These are phyloP conservation scores for Dryas integrifolia DNA, from an alignment of 331 rosid species.

Conservation along the genomic window DNA sequence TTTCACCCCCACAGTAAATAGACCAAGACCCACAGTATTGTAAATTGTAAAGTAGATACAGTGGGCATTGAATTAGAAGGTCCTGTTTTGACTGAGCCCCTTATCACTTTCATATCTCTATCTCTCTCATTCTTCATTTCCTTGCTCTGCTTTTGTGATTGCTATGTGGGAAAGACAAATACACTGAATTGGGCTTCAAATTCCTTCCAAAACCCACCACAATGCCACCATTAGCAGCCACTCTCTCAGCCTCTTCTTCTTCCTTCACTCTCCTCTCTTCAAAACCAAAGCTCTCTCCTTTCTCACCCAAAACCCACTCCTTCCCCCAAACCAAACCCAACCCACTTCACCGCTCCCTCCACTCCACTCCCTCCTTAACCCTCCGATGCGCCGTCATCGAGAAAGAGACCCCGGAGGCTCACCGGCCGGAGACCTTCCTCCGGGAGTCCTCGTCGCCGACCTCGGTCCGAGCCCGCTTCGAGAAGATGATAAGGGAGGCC, in stretches of 20 bases:
- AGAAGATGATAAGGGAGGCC: constrained; percentile 94
- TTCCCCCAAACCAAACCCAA: neutral
- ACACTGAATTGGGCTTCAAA: neutral
- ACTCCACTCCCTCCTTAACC: constrained; percentile 9
- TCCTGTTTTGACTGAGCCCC: too few relatives aligned
- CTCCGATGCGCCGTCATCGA: constrained; percentile 58
- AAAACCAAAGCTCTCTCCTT: neutral
- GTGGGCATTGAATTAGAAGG: too few relatives aligned
- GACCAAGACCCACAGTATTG: too few relatives aligned
- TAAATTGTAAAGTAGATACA: too few relatives aligned
- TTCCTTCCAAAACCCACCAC: neutral
- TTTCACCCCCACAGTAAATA: too few relatives aligned
- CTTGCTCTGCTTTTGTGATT: neutral
- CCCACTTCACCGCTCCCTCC: constrained; percentile 22
- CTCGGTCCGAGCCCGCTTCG: constrained; percentile 72
- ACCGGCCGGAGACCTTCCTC: constrained; percentile 78
- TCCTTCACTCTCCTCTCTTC: constrained; percentile 35
- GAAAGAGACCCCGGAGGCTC: constrained; percentile 74
- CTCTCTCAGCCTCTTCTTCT: constrained; percentile 48
- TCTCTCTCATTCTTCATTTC: neutral
- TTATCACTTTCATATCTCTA: too few relatives aligned
- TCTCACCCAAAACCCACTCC: neutral
- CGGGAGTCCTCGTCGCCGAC: constrained; percentile 45
- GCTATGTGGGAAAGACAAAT: neutral
- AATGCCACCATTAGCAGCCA: constrained; percentile 48